phyloP scores from a whole-genome alignment of 1,284 basidiomycete species.

The Prillingera fragicola region DNA sequence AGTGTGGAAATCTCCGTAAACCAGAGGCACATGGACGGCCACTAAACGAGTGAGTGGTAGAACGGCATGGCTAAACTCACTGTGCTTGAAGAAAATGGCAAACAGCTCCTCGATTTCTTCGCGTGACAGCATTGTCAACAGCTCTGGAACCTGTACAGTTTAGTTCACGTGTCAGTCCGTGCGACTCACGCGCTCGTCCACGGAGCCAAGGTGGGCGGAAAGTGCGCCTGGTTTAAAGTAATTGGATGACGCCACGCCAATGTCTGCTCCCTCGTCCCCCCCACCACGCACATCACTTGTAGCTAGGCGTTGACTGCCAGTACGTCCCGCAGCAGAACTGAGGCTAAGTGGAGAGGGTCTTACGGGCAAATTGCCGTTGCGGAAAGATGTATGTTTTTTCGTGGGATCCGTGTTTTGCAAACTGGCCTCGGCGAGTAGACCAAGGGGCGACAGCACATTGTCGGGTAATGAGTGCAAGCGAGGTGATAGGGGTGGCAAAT shows the following conservation, averaged over 20 bases:
- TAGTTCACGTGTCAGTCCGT: too few relatives aligned
- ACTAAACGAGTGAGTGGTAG: constrained; percentile 18
- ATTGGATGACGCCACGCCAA: constrained; percentile 70
- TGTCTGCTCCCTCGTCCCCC: constrained; percentile 22
- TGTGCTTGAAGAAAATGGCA: constrained; percentile 65
- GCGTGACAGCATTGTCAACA: constrained; percentile 73
- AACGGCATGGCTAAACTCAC: constrained; percentile 18
- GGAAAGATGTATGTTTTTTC: constrained; percentile 22
- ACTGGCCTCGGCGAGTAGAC: constrained; percentile 83
- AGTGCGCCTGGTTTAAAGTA: constrained; percentile 85
- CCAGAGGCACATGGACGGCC: constrained; percentile 50
- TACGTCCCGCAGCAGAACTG: constrained; percentile 12
- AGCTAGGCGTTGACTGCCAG: constrained; percentile 21
- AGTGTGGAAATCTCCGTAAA: constrained; percentile 83
- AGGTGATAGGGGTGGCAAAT: constrained; percentile 54
- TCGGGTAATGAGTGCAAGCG: constrained; percentile 85
- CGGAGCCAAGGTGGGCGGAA: constrained; percentile 1
- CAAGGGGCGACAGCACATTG: constrained; percentile 82
- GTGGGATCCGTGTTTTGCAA: constrained; percentile 64
- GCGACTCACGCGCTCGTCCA: constrained; percentile 4
- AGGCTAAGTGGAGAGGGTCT: constrained; percentile 31
- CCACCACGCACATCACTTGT: constrained; percentile 37
- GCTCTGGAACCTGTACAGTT: constrained; percentile 61
- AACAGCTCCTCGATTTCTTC: constrained; percentile 86
- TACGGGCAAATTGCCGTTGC: constrained; percentile 23